phyloP scores from a whole-genome alignment of 306 rosid species.

The Lagenaria siceraria region DNA sequence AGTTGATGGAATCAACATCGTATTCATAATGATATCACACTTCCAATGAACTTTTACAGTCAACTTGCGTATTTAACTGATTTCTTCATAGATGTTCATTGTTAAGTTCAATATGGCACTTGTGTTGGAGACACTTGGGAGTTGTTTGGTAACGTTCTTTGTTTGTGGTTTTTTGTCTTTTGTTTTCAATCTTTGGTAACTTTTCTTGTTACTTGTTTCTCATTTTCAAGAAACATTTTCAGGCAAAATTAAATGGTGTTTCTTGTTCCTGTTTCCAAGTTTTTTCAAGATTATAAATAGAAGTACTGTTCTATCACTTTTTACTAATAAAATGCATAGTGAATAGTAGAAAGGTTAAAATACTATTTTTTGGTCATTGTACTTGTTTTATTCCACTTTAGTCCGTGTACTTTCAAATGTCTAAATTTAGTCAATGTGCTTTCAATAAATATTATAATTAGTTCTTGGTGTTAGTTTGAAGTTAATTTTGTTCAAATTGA shows the following conservation, averaged over 20 bases:
- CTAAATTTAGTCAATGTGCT: too few species aligned
- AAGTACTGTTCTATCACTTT: background rate
- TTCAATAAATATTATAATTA: too few species aligned
- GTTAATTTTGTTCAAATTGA: too few species aligned
- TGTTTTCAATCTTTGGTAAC: too few species aligned
- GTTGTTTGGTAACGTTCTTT: background rate
- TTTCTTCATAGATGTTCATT: background rate
- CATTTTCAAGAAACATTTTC: background rate
- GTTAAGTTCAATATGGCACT: background rate
- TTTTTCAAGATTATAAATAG: too few species aligned
- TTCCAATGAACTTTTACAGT: background rate
- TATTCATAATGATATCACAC: background rate
- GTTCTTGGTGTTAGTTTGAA: too few species aligned
- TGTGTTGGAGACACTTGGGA: background rate
- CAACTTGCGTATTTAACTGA: background rate
- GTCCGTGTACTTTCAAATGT: too few species aligned
- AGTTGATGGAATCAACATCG: background rate
- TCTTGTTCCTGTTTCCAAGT: background rate
- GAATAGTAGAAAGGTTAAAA: too few species aligned
- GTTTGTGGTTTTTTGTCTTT: too few species aligned
- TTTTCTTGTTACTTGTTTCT: background rate
- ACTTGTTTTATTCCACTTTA: too few species aligned
- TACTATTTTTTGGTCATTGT: too few species aligned
- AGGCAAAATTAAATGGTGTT: too few species aligned
- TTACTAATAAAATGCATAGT: background rate